Percentiles rank a stretch among this genome's conserved stretches.
These are phyloP conservation scores for Xerocomus potaroensis DNA, from an alignment of 768 basidiomycete species.

Conservation along the genomic window DNA sequence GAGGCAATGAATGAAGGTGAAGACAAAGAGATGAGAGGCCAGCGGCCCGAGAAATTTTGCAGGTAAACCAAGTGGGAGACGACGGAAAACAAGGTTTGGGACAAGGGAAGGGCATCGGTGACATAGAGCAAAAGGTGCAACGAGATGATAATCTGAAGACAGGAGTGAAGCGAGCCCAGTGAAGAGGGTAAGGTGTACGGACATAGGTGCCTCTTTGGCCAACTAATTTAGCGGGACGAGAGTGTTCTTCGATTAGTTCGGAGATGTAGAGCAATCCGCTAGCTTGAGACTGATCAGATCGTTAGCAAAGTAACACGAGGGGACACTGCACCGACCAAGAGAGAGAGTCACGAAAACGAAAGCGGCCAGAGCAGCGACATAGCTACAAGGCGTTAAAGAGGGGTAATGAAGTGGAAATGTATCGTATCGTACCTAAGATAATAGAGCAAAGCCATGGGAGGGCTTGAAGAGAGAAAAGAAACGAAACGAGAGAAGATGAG, in stretches of 20 bases:
- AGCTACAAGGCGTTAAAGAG: slow-evolving; percentile 38
- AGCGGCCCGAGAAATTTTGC: slow-evolving; percentile 83
- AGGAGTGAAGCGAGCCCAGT: slow-evolving; percentile 2
- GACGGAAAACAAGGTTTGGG: slow-evolving; percentile 74
- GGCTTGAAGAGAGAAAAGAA: neutral
- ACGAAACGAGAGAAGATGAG: neutral
- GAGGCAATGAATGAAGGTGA: slow-evolving; percentile 83
- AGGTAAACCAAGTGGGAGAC: slow-evolving; percentile 85
- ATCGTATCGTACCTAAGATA: slow-evolving; percentile 50
- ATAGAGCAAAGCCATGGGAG: slow-evolving; percentile 53
- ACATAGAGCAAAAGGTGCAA: slow-evolving; percentile 76
- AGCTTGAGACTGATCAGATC: slow-evolving; percentile 45
- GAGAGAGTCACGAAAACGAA: slow-evolving; percentile 92
- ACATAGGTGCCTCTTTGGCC: slow-evolving; percentile 90
- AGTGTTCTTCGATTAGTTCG: slow-evolving; percentile 94
- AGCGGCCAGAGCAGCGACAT: slow-evolving; percentile 68
- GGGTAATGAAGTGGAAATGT: neutral
- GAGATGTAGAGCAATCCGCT: slow-evolving; percentile 92
- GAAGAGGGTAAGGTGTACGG: slow-evolving; percentile 30
- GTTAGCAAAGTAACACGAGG: neutral
- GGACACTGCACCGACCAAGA: slow-evolving; percentile 55
- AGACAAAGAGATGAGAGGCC: slow-evolving; percentile 92
- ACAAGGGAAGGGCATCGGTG: slow-evolving; percentile 75
- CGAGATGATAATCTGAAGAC: slow-evolving; percentile 62
- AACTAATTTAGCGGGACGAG: slow-evolving; percentile 70